phyloP scores from a whole-genome alignment of 176 grass and related monocot species.

The Canna indica region DNA sequence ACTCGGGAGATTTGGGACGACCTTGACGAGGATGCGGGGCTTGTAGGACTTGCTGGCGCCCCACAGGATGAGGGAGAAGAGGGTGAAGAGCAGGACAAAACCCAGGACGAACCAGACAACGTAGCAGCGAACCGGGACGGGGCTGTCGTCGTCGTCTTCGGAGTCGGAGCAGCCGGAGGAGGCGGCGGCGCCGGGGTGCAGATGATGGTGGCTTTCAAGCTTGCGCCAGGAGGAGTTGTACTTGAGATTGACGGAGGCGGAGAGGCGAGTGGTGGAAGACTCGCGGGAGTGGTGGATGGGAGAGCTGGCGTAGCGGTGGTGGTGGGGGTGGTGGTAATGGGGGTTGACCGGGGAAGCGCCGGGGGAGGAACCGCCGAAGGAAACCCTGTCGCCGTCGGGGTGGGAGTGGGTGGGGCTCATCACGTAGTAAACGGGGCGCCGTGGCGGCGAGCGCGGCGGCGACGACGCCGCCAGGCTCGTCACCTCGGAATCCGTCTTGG shows the following conservation, averaged over 20 bases:
- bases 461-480: constrained; percentile 85
- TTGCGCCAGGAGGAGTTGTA: constrained; percentile 14
- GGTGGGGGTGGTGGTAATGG: constrained; percentile 38
- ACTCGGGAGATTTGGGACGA: constrained; percentile 6
- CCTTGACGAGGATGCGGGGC: constrained; percentile 73
- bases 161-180: constrained; percentile 43
- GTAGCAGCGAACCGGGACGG: constrained; percentile 51
- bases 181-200: constrained; percentile 17
- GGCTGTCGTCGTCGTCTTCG: constrained; percentile 26
- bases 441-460: constrained; percentile 65
- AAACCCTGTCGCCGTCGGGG: constrained; percentile 54
- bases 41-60: constrained; percentile 89
- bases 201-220: constrained; percentile 41
- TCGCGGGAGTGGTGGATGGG: constrained; percentile 78
- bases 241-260: constrained; percentile 18
- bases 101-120: constrained; percentile 35
- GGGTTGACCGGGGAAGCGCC: constrained; percentile 63
- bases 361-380: constrained; percentile 58
- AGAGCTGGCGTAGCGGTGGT: constrained; percentile 25
- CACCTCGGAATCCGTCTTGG: constrained; percentile 88
- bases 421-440: constrained; percentile 76
- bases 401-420: constrained; percentile 69
- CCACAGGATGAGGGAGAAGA: constrained; percentile 89
- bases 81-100: constrained; percentile 62
- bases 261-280: constrained; percentile 67